Evolutionary conservation across 192 early-diverging fungal species (phyloP).

Genomic region (Mortierella hygrophila): DNA sequence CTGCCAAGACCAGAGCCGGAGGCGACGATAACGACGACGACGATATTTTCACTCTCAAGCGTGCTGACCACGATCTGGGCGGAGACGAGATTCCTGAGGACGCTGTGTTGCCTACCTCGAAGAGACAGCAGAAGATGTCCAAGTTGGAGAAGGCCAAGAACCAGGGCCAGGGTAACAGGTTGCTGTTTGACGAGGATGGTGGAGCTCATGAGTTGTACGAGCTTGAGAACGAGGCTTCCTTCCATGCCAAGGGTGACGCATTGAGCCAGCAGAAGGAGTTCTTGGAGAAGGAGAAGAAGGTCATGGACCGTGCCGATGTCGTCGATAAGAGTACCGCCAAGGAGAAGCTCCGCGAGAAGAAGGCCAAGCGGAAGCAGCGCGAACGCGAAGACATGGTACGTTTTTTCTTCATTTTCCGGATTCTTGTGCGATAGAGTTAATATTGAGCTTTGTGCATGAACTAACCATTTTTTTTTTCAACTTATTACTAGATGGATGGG

Average conservation of each 20-base stretch:
- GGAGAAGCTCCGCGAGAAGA: slow-evolving; percentile 78
- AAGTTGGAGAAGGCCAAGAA: slow-evolving; percentile 83
- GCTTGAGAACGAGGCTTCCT: slow-evolving; percentile 85
- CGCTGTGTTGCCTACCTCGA: slow-evolving; percentile 51
- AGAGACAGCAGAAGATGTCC: slow-evolving; percentile 64
- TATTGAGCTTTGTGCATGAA: not conserved
- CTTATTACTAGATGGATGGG: slow-evolving; percentile 19
- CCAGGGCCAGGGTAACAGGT: slow-evolving; percentile 74
- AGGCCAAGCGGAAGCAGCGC: slow-evolving; percentile 73
- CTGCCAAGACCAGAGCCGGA: slow-evolving; percentile 24
- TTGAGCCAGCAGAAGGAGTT: slow-evolving; percentile 74
- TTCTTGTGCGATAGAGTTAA: not conserved
- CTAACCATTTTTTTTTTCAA: not conserved
- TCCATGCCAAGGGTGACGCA: slow-evolving; percentile 81
- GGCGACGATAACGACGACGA: slow-evolving; percentile 69
- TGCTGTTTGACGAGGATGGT: slow-evolving; percentile 97
- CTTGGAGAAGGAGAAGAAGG: slow-evolving; percentile 73
- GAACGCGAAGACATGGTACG: slow-evolving; percentile 64
- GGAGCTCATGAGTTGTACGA: slow-evolving; percentile 80
- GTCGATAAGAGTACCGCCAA: slow-evolving; percentile 80
- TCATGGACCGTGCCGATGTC: slow-evolving; percentile 84
- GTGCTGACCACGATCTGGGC: slow-evolving; percentile 84
- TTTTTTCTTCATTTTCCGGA: not conserved
- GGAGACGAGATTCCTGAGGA: slow-evolving; percentile 59
- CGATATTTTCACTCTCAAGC: slow-evolving; percentile 88